Conservation (phyloP, 805 yeast genomes). For the Hermanozyma aechmeae region DNA sequence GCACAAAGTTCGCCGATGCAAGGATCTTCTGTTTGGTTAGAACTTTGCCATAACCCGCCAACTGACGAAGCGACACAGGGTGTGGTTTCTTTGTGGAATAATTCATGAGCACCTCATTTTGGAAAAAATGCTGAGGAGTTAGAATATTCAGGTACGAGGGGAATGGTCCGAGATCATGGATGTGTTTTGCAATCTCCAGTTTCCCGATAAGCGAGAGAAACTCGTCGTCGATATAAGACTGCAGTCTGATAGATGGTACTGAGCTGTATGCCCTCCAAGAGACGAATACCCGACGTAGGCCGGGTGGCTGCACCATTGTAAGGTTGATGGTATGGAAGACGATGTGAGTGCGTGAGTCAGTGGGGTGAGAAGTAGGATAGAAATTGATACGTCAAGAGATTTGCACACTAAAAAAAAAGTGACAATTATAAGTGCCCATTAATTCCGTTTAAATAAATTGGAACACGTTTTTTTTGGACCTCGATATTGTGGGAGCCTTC, state of each 20-base stretch:
- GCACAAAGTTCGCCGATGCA: slow-evolving; percentile 79
- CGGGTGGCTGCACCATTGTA: too few relatives aligned
- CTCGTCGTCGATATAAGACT: slow-evolving; percentile 25
- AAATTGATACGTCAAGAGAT: too few relatives aligned
- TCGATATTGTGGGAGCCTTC: too few relatives aligned
- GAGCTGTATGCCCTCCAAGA: too few relatives aligned
- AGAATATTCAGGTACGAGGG: slow-evolving; percentile 32
- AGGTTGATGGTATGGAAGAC: too few relatives aligned
- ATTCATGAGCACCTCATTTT: slow-evolving; percentile 55
- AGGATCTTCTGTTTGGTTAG: slow-evolving; percentile 70
- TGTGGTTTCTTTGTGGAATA: slow-evolving; percentile 65
- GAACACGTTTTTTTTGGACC: too few relatives aligned
- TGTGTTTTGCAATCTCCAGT: slow-evolving; percentile 18
- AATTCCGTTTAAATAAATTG: too few relatives aligned
- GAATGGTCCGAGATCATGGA: slow-evolving; percentile 29
- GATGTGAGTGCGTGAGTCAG: too few relatives aligned
- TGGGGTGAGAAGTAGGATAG: too few relatives aligned
- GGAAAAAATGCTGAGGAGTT: slow-evolving; percentile 75
- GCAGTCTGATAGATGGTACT: slow-evolving; percentile 13
- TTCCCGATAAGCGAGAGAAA: slow-evolving; percentile 23
- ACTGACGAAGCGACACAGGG: slow-evolving; percentile 82
- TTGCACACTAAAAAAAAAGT: too few relatives aligned
- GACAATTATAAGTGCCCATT: too few relatives aligned
- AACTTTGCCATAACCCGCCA: slow-evolving; percentile 81
- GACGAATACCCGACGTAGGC: too few relatives aligned